Conservation (phyloP, 148 eudicot species). For the Cornus controversa region DNA sequence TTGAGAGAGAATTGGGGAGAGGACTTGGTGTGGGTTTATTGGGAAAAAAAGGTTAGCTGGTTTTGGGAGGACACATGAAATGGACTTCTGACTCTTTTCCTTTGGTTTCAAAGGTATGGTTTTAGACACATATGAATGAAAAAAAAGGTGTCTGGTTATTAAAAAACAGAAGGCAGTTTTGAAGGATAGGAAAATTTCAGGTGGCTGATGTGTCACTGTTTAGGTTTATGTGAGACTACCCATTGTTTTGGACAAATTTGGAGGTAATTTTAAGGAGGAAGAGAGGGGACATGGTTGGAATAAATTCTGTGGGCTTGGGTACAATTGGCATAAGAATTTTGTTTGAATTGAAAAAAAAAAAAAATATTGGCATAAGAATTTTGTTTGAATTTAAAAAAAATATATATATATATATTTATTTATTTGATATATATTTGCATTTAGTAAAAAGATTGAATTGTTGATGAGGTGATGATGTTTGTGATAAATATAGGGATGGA, state of each 20-base stretch:
- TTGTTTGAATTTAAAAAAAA: too few species aligned
- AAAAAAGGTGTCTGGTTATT: neutral
- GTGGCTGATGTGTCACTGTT: constrained; percentile 13
- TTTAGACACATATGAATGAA: neutral
- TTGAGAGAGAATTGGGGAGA: neutral
- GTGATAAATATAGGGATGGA: constrained; percentile 42
- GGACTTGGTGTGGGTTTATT: neutral
- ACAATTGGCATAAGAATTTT: constrained; percentile 1
- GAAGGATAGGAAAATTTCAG: neutral
- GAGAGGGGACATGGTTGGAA: constrained; percentile 9
- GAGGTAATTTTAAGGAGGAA: constrained; percentile 18
- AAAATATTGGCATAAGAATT: too few species aligned
- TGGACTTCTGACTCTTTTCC: neutral
- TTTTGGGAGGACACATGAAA: neutral
- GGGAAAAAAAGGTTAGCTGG: neutral
- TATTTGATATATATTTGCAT: too few species aligned
- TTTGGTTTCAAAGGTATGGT: neutral
- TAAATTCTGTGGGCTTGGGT: neutral
- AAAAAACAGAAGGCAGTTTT: constrained; percentile 1
- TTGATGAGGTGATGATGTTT: constrained; percentile 28
- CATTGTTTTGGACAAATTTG: constrained; percentile 28
- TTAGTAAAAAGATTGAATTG: constrained; percentile 18
- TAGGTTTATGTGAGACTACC: constrained; percentile 31
- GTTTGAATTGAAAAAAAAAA: neutral
- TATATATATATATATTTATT: too few species aligned